Conservation (phyloP, 179 eudicot species). For the Silene coronaria region DNA sequence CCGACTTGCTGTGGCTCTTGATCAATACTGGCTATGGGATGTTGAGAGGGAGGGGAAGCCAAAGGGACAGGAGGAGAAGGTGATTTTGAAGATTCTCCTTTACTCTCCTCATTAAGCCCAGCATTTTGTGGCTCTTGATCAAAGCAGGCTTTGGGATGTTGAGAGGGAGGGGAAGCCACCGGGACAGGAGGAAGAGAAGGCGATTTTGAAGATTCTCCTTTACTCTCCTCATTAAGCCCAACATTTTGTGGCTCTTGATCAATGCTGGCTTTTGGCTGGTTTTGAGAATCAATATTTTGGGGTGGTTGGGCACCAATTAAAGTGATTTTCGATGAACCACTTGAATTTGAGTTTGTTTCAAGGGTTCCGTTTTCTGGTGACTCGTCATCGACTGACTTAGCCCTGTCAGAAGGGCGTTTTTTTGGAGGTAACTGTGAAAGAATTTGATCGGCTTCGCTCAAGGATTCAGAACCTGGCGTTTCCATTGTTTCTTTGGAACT, state of each 20-base stretch:
- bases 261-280: neutral
- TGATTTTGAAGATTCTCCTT: neutral
- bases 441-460: slow-evolving; percentile 5
- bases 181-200: neutral
- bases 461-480: neutral
- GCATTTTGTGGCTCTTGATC: slow-evolving; percentile 8
- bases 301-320: neutral
- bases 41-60: neutral
- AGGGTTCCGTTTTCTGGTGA: neutral
- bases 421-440: slow-evolving; percentile 14
- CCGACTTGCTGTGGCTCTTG: neutral
- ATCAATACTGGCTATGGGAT: neutral
- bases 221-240: neutral
- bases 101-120: neutral
- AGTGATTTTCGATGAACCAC: slow-evolving; percentile 7
- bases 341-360: neutral
- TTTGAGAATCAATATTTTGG: neutral
- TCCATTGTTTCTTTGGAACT: slow-evolving; percentile 14
- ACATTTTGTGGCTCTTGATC: slow-evolving; percentile 7
- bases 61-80: neutral
- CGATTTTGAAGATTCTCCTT: neutral
- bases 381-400: slow-evolving; percentile 15
- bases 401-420: slow-evolving; percentile 12
- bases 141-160: neutral
- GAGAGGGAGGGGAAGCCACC: neutral